These are phyloP conservation scores for Warburgia ugandensis DNA, from an alignment of 164 flowering plant genomes.

Conservation along the genomic window DNA sequence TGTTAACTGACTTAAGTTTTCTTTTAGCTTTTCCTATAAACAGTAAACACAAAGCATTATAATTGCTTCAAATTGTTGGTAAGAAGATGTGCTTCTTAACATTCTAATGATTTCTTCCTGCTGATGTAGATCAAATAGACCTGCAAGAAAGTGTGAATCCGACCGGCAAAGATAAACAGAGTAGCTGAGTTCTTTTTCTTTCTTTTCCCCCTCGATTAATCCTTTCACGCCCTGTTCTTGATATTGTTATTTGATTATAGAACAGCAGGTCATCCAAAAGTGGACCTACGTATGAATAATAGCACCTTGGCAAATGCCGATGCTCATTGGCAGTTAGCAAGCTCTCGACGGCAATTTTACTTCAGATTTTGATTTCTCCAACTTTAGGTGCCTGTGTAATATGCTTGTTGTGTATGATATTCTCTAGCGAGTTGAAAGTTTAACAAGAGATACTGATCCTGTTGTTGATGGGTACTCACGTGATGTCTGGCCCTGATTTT, in stretches of 20 bases:
- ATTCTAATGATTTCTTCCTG: slow-evolving; percentile 3
- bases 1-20: neutral
- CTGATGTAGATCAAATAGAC: slow-evolving; percentile 40
- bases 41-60: neutral
- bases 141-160: slow-evolving; percentile 32
- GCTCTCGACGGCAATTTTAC: too few species aligned
- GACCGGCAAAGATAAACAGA: slow-evolving; percentile 21
- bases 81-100: neutral
- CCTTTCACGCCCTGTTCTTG: neutral
- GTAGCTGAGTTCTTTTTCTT: neutral
- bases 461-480: too few species aligned
- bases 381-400: too few species aligned
- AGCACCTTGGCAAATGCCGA: too few species aligned
- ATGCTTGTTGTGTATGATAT: too few species aligned
- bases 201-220: neutral
- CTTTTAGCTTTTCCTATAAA: neutral
- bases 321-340: too few species aligned
- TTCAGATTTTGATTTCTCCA: too few species aligned
- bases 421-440: too few species aligned
- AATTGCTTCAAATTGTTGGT: neutral
- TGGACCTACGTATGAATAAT: neutral
- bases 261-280: neutral
- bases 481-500: too few species aligned
- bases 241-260: neutral
- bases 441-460: too few species aligned